Evolutionary conservation across 768 basidiomycete genomes (phyloP), one percentile per base, ranked within the genome.

Genomic region (Agaricus subrufescens): DNA sequence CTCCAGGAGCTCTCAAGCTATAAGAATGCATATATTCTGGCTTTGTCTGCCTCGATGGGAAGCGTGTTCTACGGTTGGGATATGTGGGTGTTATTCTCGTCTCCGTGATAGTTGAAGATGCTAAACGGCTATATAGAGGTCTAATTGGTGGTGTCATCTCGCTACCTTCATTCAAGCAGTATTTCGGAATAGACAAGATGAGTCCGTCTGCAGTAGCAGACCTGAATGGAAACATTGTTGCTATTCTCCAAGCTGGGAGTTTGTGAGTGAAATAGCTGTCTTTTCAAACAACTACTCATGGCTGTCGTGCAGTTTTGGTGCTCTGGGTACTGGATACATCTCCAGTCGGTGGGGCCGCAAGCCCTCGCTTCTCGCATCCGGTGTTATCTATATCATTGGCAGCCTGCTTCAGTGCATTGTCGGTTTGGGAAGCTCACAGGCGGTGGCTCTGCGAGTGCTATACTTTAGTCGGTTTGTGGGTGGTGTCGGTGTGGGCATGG

Each of bases 401-500:
- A 79, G 77, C 53, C 37, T 73, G 15, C 62, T 82, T 30, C 80
- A 82, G 58, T 67, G 68, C n/a, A 55, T 80, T 44, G 69, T 70
- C 25, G 78, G 79, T 1, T 57, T 80, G 1, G 75, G 78, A n/a
- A 74, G 66, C 58, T 70, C 63, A 45, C 66, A 61, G 53, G 52
- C 30, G 5, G 69, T 73, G 2, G 75, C 66, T 12, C 62, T 77
- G 12, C 63, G 63, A 10, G 70, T 78, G 5, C 68, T 79, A 38
- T 79, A 75, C 58, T 76, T 77, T 60, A 71, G 77, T 50, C 74
- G 83, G 3, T 86, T 86, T 66, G 54, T 87, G 0, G 75, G 79
- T 5, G 86, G 87, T 23, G 69, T 85, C 50, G 84, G 86, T 8
- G 75, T 85, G 27, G 83, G 84, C 10, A 77, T 79, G 73, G 71